Conservation (phyloP, 176 grass and related monocot species). For the Microstegium vimineum region DNA sequence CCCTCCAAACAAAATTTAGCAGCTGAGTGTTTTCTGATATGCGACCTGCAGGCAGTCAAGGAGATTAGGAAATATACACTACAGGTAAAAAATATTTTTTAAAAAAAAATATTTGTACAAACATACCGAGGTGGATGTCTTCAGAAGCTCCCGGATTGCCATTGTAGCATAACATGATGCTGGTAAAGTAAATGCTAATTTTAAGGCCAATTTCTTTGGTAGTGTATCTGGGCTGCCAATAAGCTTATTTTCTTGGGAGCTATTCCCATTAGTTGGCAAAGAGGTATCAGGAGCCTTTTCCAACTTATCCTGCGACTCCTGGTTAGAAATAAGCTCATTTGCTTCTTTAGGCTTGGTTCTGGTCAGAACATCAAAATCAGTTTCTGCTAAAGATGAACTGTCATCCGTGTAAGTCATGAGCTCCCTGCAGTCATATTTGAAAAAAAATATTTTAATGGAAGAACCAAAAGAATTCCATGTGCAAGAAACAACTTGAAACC, state of each 20-base stretch:
- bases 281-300: slow-evolving; percentile 27
- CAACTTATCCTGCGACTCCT: slow-evolving; percentile 28
- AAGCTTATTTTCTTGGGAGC: slow-evolving; percentile 24
- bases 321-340: slow-evolving; percentile 26
- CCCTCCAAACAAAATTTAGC: slow-evolving; percentile 34
- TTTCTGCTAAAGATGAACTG: slow-evolving; percentile 60
- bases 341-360: slow-evolving; percentile 40
- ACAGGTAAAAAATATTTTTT: background rate
- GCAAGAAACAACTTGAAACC: background rate
- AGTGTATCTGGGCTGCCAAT: slow-evolving; percentile 33
- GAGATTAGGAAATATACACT: background rate
- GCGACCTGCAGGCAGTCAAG: slow-evolving; percentile 55
- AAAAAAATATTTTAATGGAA: background rate
- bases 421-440: slow-evolving; percentile 56
- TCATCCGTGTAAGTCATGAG: slow-evolving; percentile 73
- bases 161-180: slow-evolving; percentile 92
- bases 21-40: slow-evolving; percentile 66
- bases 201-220: slow-evolving; percentile 62
- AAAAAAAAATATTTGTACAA: background rate
- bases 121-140: slow-evolving; percentile 78
- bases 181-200: slow-evolving; percentile 85
- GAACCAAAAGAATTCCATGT: background rate
- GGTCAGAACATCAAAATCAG: slow-evolving; percentile 68
- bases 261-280: slow-evolving; percentile 6
- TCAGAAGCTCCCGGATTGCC: slow-evolving; percentile 83